Evolutionary conservation across 805 yeast species (phyloP).

Genomic region (Metschnikowia lachancei): DNA sequence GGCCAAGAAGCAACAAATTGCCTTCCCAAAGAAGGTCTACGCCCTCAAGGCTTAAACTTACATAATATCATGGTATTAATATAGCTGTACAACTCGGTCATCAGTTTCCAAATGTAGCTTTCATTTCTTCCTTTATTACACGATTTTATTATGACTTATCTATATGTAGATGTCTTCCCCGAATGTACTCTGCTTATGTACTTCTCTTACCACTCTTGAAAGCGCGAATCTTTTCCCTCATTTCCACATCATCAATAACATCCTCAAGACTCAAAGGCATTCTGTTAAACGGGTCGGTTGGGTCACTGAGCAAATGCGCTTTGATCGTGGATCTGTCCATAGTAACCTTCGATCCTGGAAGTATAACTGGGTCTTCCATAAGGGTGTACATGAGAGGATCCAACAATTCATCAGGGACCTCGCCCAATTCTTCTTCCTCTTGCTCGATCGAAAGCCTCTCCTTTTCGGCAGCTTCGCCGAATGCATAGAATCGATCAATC

Average conservation of each 20-base stretch:
- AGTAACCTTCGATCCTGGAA: conserved; percentile 80
- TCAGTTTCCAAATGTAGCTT: not conserved
- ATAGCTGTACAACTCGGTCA: conserved; percentile 22
- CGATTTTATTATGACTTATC: no score
- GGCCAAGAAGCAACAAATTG: conserved; percentile 87
- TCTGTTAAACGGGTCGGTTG: conserved; percentile 97
- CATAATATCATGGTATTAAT: conserved; percentile 22
- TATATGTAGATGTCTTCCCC: not conserved
- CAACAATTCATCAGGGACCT: conserved; percentile 91
- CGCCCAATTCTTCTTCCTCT: conserved; percentile 86
- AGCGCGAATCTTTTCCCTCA: conserved; percentile 56
- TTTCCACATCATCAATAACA: conserved; percentile 72
- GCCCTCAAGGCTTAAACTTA: conserved; percentile 91
- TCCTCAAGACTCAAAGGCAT: conserved; percentile 87
- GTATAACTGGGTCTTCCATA: conserved; percentile 94
- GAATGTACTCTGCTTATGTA: not conserved
- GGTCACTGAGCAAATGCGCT: conserved; percentile 88
- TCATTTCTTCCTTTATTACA: not conserved
- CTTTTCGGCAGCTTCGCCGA: conserved; percentile 64
- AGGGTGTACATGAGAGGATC: conserved; percentile 96
- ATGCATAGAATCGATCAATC: conserved; percentile 48
- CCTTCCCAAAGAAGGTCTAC: conserved; percentile 98
- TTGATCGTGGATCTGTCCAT: conserved; percentile 91
- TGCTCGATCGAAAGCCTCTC: conserved; percentile 64
- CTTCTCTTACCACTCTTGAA: conserved; percentile 46